Evolutionary conservation across 768 basidiomycete genomes (phyloP), one percentile per base, ranked within the genome.

Genomic region (Multifurca ochricompacta): DNA sequence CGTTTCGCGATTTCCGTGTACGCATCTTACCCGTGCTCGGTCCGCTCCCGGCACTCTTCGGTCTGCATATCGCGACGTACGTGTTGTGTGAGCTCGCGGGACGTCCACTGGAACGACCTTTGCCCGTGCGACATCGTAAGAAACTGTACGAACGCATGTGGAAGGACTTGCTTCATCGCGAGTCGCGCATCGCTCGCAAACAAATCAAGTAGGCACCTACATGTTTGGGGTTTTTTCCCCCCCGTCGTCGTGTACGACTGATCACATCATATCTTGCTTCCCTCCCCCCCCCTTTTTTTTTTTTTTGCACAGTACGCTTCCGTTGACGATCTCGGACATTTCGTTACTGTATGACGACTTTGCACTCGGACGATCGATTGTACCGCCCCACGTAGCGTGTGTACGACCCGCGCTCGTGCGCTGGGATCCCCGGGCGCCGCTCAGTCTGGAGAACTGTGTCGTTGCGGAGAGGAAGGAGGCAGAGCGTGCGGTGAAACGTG

Each of bases 21-120:
- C 79, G 95, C 34, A 95, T 97, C 60, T 67, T 97, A 10, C 95
- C 95, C 27, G 95, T 97, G 4, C 76, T 97, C 3, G 91, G 87
- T 7, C 88, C 93, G 0, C 70, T 96, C 7, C 94, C 93, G 0
- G 80, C 87, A 2, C 82, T 95, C 54, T 98, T 99, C 66, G 96
- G 94, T 14, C 76, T 98, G 57, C 78, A 95, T 61, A 84, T 86
- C 35, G 88, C 90, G 18, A 90, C 91, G 0, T 97, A 90, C 65
- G 81, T 99, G 53, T 71, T 94, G 6, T 90, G 88, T 66, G 85
- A 85, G 53, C 71, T 97, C 47, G 90, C 92, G 1, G 86, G 79
- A 4, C 90, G 89, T 64, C 86, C 90, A 0, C 85, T 96, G 48
- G 66, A 71, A 40, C 88, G 94, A 60, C 90, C 92, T 3, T 72